phyloP scores from a whole-genome alignment of 441 rosid genomes.

The Croton laevigatus region DNA sequence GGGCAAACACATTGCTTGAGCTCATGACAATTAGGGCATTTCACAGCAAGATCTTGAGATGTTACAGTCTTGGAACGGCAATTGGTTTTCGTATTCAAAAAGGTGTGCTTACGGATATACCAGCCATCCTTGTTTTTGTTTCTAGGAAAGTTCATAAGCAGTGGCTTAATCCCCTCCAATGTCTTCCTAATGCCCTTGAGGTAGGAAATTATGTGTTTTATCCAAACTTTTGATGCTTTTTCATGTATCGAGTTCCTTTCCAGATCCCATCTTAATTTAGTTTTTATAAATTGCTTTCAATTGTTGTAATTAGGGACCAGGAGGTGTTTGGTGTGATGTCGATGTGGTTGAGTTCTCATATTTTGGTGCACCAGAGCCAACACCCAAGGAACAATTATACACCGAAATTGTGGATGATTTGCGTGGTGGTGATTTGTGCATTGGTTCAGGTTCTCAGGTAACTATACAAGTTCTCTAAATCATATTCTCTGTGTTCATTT shows the following conservation, averaged over 20 bases:
- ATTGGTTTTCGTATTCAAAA: constrained; percentile 80
- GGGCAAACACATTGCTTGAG: constrained; percentile 83
- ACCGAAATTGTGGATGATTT: constrained; percentile 91
- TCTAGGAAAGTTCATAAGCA: constrained; percentile 87
- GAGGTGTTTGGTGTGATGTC: constrained; percentile 97
- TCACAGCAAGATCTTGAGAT: constrained; percentile 78
- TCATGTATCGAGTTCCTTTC: background rate
- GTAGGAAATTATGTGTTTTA: constrained; percentile 31
- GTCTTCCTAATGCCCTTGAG: constrained; percentile 86
- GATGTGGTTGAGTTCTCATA: constrained; percentile 96
- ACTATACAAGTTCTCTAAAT: background rate
- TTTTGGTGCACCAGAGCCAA: constrained; percentile 86
- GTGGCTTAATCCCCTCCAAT: constrained; percentile 81
- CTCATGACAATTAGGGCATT: constrained; percentile 93
- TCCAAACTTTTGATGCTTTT: background rate
- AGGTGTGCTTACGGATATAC: constrained; percentile 70
- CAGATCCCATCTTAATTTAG: constrained; percentile 6
- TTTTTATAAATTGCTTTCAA: constrained; percentile 19
- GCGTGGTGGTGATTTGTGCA: constrained; percentile 79
- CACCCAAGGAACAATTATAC: constrained; percentile 83
- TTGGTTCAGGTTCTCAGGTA: constrained; percentile 97
- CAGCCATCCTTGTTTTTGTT: constrained; percentile 94
- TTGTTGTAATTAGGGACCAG: constrained; percentile 66
- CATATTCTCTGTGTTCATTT: no score
- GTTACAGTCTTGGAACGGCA: constrained; percentile 90